These are phyloP conservation scores for Pseudopyricularia cyperi DNA, from an alignment of 2,329 filamentous ascomycete genomes.

Conservation along the genomic window DNA sequence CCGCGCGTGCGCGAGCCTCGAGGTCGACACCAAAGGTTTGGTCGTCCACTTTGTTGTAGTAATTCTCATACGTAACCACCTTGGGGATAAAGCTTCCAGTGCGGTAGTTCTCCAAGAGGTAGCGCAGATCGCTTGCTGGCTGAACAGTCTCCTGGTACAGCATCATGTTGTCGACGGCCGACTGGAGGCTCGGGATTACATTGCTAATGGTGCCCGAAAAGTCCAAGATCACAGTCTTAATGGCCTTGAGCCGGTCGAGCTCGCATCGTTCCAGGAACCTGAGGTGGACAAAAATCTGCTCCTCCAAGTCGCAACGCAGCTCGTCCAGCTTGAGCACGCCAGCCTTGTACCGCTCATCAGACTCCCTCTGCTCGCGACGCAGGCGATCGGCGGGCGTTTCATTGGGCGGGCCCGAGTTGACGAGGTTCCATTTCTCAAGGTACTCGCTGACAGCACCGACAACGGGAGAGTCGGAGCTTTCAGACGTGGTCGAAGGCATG, in stretches of 20 bases:
- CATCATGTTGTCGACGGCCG: conserved; percentile 97
- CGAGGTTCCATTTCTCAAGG: conserved; percentile 80
- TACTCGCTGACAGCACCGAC: conserved; percentile 81
- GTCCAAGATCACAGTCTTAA: conserved; percentile 95
- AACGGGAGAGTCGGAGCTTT: conserved; percentile 58
- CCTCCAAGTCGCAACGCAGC: conserved; percentile 86
- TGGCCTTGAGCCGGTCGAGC: conserved; percentile 87
- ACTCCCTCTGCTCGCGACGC: conserved; percentile 75
- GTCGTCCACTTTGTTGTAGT: conserved; percentile 96
- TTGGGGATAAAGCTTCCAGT: conserved; percentile 86
- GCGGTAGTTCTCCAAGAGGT: conserved; percentile 91
- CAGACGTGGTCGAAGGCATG: conserved; percentile 43
- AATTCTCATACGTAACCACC: conserved; percentile 93
- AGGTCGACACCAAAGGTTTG: conserved; percentile 97
- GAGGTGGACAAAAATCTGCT: conserved; percentile 83
- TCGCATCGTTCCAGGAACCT: conserved; percentile 97
- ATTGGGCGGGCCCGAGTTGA: conserved; percentile 83
- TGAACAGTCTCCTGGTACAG: conserved; percentile 99
- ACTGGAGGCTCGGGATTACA: conserved; percentile 90
- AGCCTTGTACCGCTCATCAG: conserved; percentile 87
- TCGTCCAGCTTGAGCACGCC: conserved; percentile 78
- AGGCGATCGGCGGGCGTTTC: conserved; percentile 82
- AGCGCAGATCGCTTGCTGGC: conserved; percentile 76
- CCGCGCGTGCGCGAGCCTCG: conserved; percentile 84
- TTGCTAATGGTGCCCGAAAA: conserved; percentile 97